Evolutionary conservation across 1,284 basidiomycete species (phyloP).

Genomic region (Tilletiopsis washingtonensis): DNA sequence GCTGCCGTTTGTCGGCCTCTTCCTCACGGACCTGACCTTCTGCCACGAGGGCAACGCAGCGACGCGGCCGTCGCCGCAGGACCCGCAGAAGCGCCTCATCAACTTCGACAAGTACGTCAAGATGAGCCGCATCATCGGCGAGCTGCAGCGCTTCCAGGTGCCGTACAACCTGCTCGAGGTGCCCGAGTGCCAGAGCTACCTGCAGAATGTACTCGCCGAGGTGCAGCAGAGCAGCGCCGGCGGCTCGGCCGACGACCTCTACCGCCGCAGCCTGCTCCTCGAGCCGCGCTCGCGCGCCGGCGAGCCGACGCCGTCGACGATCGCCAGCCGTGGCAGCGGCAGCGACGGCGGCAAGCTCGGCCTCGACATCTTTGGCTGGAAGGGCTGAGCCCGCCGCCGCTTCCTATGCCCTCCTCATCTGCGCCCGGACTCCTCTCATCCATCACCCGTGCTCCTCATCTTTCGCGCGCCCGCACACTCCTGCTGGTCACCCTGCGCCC

Average conservation of each 20-base stretch:
- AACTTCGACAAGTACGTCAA: constrained; percentile 70
- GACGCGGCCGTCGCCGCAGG: constrained; percentile 63
- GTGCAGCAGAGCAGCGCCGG: constrained; percentile 22
- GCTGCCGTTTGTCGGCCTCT: constrained; percentile 57
- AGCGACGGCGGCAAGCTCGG: constrained; percentile 17
- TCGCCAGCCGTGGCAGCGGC: constrained; percentile 15
- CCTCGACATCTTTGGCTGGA: constrained; percentile 39
- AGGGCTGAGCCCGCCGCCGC: constrained; percentile 3
- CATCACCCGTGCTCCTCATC: too few relatives aligned
- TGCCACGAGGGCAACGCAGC: constrained; percentile 89
- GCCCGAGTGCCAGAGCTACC: constrained; percentile 70
- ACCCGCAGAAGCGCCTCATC: constrained; percentile 69
- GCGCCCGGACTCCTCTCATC: too few relatives aligned
- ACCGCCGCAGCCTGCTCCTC: constrained; percentile 39
- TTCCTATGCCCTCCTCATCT: too few relatives aligned
- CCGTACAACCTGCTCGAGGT: constrained; percentile 74
- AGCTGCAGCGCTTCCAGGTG: constrained; percentile 88
- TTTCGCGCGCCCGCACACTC: too few relatives aligned
- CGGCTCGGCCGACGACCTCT: constrained; percentile 36
- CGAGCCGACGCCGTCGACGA: neutral
- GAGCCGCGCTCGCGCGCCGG: constrained; percentile 27
- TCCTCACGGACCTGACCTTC: constrained; percentile 87
- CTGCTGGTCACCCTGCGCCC: too few relatives aligned
- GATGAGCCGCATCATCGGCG: constrained; percentile 50
- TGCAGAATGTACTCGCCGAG: constrained; percentile 47